Percentiles rank a stretch among this genome's conserved stretches.
Evolutionary conservation across 768 basidiomycete genomes (phyloP).

Genomic region (Podaxis sp.): DNA sequence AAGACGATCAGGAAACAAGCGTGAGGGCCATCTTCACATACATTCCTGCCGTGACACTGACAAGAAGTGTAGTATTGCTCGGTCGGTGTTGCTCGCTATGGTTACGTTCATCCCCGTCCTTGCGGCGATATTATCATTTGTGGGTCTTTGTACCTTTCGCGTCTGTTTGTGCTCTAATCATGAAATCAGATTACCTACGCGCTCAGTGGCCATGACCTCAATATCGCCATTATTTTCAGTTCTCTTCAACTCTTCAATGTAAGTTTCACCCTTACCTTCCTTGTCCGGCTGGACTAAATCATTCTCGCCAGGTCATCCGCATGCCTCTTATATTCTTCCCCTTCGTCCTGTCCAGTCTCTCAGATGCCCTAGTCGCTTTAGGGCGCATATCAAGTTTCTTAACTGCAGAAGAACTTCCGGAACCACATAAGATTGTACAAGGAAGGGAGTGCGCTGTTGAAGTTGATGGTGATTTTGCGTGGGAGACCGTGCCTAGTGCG

Average conservation of each 20-base stretch:
- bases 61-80: constrained; percentile 30
- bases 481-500: constrained; percentile 40
- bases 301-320: constrained; percentile 51
- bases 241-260: constrained; percentile 63
- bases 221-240: constrained; percentile 55
- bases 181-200: constrained; percentile 57
- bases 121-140: constrained; percentile 51
- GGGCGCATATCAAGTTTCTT: constrained; percentile 48
- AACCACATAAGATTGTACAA: constrained; percentile 44
- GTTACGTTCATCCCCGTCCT: constrained; percentile 53
- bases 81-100: constrained; percentile 38
- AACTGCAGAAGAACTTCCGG: constrained; percentile 52
- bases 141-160: constrained; percentile 28
- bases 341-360: constrained; percentile 45
- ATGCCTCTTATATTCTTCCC: constrained; percentile 58
- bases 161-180: background rate
- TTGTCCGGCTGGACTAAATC: background rate
- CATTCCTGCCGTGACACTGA: background rate
- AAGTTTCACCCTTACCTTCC: constrained; percentile 13
- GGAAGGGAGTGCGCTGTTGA: constrained; percentile 39
- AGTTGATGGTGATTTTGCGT: constrained; percentile 50
- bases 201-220: constrained; percentile 52
- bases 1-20: constrained; percentile 36
- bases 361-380: constrained; percentile 52
- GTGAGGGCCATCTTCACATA: constrained; percentile 25